Conservation (phyloP, 164 flowering plant species). For the Vitis vinifera region ASM3070453v1 NC_081812.1:5196001-5196500, state of each 20-base stretch:
- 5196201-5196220: conserved; percentile 1
- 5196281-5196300: no score
- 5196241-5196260: neutral
- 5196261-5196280: no score
- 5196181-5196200: conserved; percentile 15
- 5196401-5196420: neutral
- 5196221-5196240: neutral
- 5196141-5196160: conserved; percentile 6
- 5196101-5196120: neutral
- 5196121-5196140: conserved; percentile 3
- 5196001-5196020: no score
- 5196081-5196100: neutral
- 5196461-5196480: conserved; percentile 14
- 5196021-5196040: no score
- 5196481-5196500: conserved; percentile 16
- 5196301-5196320: neutral
- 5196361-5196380: neutral
- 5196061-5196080: neutral
- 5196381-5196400: neutral
- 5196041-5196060: no score
- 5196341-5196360: neutral
- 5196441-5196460: conserved; percentile 15
- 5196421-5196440: conserved; percentile 1
- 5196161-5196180: conserved; percentile 7
- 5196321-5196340: neutral